Conservation (phyloP, 371 early-diverging fungal species). For the Mucor circinelloides region DNA sequence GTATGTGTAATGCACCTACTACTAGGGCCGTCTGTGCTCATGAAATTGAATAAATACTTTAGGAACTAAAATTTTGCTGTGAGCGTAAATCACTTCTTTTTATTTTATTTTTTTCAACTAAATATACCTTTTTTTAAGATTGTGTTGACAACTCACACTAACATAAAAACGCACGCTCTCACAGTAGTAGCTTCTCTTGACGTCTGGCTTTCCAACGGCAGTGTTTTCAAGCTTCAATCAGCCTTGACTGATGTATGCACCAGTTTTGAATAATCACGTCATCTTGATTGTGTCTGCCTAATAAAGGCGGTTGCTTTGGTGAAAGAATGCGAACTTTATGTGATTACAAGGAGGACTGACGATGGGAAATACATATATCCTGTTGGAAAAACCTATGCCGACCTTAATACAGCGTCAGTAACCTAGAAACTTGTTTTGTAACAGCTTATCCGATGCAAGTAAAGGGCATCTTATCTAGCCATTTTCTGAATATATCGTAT, state of each 20-base stretch:
- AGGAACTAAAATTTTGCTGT: too few relatives aligned
- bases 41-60: too few relatives aligned
- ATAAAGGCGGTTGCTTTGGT: not conserved
- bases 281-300: not conserved
- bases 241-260: not conserved
- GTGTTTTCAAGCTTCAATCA: not conserved
- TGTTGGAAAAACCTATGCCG: not conserved
- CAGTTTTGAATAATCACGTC: not conserved
- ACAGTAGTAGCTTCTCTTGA: not conserved
- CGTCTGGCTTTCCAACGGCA: not conserved
- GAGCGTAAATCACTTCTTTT: too few relatives aligned
- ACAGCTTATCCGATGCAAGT: too few relatives aligned
- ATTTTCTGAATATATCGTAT: too few relatives aligned
- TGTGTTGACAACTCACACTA: not conserved
- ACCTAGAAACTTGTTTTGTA: not conserved
- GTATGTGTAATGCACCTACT: too few relatives aligned
- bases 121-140: not conserved
- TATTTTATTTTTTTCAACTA: too few relatives aligned
- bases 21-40: too few relatives aligned
- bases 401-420: not conserved
- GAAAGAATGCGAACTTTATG: not conserved
- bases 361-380: not conserved
- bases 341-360: not conserved
- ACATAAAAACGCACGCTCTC: not conserved
- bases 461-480: too few relatives aligned